These are phyloP conservation scores for Colletotrichum sp. DNA, from an alignment of 2,329 filamentous ascomycete genomes.

Conservation along the genomic window DNA sequence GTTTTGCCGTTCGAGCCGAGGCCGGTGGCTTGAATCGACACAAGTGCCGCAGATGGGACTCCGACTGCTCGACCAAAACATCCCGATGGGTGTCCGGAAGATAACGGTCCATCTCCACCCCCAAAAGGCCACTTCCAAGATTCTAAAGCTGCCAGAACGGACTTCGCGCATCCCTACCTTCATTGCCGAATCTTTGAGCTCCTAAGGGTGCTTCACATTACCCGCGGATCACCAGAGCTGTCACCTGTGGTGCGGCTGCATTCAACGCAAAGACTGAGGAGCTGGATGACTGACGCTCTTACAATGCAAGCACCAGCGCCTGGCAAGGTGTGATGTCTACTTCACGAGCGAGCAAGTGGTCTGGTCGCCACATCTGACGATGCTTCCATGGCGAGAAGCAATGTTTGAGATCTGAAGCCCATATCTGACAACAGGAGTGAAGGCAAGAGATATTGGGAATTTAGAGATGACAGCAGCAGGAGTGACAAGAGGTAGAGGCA, in stretches of 20 bases:
- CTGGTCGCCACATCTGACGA: background rate
- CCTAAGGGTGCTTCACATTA: background rate
- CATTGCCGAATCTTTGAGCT: background rate
- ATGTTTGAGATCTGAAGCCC: background rate
- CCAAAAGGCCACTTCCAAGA: background rate
- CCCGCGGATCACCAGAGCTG: background rate
- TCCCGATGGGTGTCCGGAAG: background rate
- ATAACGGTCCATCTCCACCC: rapidly evolving
- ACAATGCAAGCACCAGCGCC: rapidly evolving
- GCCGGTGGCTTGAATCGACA: too few relatives aligned
- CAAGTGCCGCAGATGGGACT: too few relatives aligned
- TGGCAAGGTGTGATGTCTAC: background rate
- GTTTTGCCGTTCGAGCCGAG: too few relatives aligned
- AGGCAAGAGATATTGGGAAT: rapidly evolving
- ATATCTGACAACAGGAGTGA: background rate
- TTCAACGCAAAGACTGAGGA: rapidly evolving
- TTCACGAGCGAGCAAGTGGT: background rate
- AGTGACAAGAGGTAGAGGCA: background rate
- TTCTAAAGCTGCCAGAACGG: background rate
- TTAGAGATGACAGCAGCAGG: background rate
- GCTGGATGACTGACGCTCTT: background rate
- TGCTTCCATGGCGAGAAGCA: background rate
- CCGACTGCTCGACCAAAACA: rapidly evolving
- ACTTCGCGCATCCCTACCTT: background rate
- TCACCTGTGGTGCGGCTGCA: background rate